phyloP scores from a whole-genome alignment of 768 basidiomycete genomes.

The Boletus vinaceobasis region DNA sequence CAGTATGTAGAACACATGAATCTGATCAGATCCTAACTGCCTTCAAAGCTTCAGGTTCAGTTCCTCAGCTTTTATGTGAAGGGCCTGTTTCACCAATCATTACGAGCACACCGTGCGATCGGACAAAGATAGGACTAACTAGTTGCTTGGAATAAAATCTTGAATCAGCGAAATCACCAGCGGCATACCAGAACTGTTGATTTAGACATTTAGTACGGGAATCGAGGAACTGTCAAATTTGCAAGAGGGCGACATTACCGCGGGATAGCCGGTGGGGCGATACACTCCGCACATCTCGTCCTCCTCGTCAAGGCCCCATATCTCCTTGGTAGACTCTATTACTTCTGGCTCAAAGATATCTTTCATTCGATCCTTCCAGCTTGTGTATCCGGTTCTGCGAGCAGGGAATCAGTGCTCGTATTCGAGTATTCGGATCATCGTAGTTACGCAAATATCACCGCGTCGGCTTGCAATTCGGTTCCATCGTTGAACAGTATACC shows the following conservation, averaged over 20 bases:
- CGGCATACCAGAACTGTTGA: constrained; percentile 1
- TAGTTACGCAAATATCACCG: constrained; percentile 1
- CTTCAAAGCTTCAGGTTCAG: background rate
- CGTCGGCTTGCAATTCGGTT: background rate
- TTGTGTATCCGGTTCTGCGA: constrained; percentile 4
- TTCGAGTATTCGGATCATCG: background rate
- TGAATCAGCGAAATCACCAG: constrained; percentile 1
- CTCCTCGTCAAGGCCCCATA: constrained; percentile 3
- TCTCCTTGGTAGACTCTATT: constrained; percentile 2
- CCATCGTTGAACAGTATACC: background rate
- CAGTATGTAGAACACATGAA: background rate
- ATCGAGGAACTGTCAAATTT: background rate
- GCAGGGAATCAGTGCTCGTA: background rate
- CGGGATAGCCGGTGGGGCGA: constrained; percentile 6
- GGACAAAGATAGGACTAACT: background rate
- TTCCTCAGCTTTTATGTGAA: constrained; percentile 5
- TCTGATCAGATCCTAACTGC: background rate
- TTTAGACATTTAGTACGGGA: background rate
- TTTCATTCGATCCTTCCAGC: constrained; percentile 2
- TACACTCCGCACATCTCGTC: constrained; percentile 2
- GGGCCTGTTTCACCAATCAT: background rate
- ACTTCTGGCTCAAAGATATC: background rate
- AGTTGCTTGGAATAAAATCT: constrained; percentile 3
- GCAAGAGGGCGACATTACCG: background rate
- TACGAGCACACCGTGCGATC: background rate